Evolutionary conservation across 116 monocot genomes (phyloP).

Genomic region (Posidonia oceanica): DNA sequence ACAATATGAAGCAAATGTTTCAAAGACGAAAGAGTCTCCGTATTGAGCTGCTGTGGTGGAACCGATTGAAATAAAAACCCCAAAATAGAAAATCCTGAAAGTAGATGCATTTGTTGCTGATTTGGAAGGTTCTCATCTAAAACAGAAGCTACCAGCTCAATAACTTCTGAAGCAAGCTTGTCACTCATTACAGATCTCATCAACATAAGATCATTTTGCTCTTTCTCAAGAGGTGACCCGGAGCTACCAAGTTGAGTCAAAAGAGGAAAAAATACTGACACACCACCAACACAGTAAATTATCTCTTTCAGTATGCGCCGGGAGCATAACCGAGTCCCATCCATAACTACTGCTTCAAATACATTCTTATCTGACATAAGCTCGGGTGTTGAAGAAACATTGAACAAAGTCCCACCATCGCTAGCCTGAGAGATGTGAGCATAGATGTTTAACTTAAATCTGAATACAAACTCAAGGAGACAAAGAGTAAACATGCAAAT

Average conservation of each 20-base stretch:
- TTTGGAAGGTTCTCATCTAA: slow-evolving; percentile 87
- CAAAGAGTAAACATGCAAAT: slow-evolving; percentile 3
- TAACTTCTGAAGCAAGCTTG: slow-evolving; percentile 59
- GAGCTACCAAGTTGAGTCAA: slow-evolving; percentile 47
- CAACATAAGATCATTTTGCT: slow-evolving; percentile 20
- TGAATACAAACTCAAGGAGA: neutral
- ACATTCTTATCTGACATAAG: slow-evolving; percentile 38
- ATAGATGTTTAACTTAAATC: neutral
- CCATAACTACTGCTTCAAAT: slow-evolving; percentile 59
- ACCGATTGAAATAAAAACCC: slow-evolving; percentile 87
- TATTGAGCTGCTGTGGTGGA: slow-evolving; percentile 66
- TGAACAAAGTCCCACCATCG: slow-evolving; percentile 63
- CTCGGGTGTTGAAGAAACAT: slow-evolving; percentile 50
- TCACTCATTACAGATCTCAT: slow-evolving; percentile 28
- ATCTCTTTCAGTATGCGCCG: slow-evolving; percentile 85
- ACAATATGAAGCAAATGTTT: slow-evolving; percentile 72
- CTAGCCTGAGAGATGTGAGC: slow-evolving; percentile 47
- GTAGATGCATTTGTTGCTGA: slow-evolving; percentile 93
- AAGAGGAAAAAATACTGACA: slow-evolving; percentile 89
- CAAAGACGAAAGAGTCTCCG: slow-evolving; percentile 62
- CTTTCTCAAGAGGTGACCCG: slow-evolving; percentile 21
- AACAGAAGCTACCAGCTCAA: slow-evolving; percentile 79
- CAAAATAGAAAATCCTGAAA: slow-evolving; percentile 85
- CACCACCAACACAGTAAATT: slow-evolving; percentile 98
- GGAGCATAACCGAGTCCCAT: slow-evolving; percentile 77